Base-by-base conservation (phyloP, 805 yeast species). In the Jamesozyma hellenica region DNA sequence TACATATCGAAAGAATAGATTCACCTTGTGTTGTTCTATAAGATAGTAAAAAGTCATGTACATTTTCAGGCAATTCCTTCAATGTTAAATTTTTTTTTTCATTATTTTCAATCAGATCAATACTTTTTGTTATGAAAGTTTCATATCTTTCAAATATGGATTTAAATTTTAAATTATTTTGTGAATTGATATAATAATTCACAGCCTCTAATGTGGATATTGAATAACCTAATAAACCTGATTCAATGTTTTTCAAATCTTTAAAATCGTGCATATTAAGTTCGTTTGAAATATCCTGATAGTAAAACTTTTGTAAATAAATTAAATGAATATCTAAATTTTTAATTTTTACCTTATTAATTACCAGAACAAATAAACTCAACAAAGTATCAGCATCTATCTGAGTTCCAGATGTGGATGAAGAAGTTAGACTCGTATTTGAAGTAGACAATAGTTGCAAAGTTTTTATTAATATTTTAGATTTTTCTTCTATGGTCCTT, bases 171-270 rank as follows among this genome's bases (percentile, higher is more conserved):
- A 3, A 10, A 12, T 30, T 16, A 4, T 28, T 26, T 2, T 26
- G 15, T 12, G 28, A 17, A 11, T 41, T 39, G 4, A 40, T 33
- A 32, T 81, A 90, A 41, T 64, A 74, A 8, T 85, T 52, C 0
- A 84, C 94, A 0, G 87, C 95, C 50, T 87, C 95, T 33, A 87
- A 65, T 5, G 95, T 85, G 34, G 95, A 80, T 12, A 86, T 48
- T 1, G 87, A 79, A 55, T 90, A 90, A 10, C 84, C 94, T 25
- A 73, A 57, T 18, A 74, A 65, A 0, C 95, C 95, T 3, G 66
- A 53, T 32, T 68, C 74, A 7, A 66, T 51, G 30, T 67, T 67
- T n/a, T 60, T 62, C 8, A 21, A 21, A 21, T 6, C 8, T 21
- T 21, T 21, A 11, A 23, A 11, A 5, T 21, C 23, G 8, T 21